A percentile compares a stretch with the other conserved stretches of the same genome.
These are phyloP conservation scores for Barnettozyma vustinii DNA, from an alignment of 805 yeast species.

Conservation along the genomic window DNA sequence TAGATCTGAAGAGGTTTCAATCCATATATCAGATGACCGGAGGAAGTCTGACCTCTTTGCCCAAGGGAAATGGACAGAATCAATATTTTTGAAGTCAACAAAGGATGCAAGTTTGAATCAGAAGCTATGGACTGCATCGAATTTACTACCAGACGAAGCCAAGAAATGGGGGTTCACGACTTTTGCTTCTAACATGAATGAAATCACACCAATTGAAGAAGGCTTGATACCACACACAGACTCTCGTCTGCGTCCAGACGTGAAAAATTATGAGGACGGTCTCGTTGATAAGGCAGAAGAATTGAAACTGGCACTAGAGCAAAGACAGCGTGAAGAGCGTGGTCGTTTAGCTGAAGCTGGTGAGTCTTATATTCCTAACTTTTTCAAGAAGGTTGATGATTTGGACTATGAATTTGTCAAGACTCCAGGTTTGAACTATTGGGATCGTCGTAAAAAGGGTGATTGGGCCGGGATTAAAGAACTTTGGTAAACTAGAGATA, in stretches of 20 bases:
- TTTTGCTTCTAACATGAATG: slow-evolving; percentile 78
- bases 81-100: slow-evolving; percentile 36
- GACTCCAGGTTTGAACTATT: slow-evolving; percentile 53
- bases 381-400: slow-evolving; percentile 41
- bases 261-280: slow-evolving; percentile 65
- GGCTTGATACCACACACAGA: slow-evolving; percentile 75
- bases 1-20: slow-evolving; percentile 63
- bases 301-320: slow-evolving; percentile 65
- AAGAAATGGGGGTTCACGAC: slow-evolving; percentile 81
- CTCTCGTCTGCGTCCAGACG: slow-evolving; percentile 86
- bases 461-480: slow-evolving; percentile 55
- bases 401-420: slow-evolving; percentile 49
- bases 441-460: slow-evolving; percentile 65
- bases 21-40: slow-evolving; percentile 25
- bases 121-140: slow-evolving; percentile 67
- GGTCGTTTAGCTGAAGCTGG: slow-evolving; percentile 44
- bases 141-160: slow-evolving; percentile 49
- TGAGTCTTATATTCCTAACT: slow-evolving; percentile 48
- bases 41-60: slow-evolving; percentile 18
- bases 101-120: slow-evolving; percentile 27
- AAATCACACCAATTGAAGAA: slow-evolving; percentile 66
- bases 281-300: slow-evolving; percentile 66
- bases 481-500: slow-evolving; percentile 43
- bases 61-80: slow-evolving; percentile 82
- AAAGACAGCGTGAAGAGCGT: slow-evolving; percentile 74